Evolutionary conservation across 345 rosid species (phyloP).

Genomic region (Conringia planisiliqua): DNA sequence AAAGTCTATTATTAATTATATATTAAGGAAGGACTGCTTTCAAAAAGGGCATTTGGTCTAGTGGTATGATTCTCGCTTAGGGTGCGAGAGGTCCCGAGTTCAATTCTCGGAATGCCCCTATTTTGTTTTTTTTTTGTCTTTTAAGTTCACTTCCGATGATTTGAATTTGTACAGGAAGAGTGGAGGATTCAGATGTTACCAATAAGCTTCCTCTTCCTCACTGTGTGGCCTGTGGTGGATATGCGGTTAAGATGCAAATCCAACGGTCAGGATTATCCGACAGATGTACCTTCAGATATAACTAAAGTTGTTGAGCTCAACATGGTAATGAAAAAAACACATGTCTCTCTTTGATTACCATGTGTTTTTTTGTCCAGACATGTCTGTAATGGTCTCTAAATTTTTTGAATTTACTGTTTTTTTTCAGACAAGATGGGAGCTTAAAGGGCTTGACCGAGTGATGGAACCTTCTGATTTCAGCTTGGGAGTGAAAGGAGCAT

Average conservation of each 20-base stretch:
- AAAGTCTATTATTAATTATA: neutral
- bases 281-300: conserved; percentile 51
- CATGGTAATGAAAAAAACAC: too few relatives aligned
- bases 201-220: conserved; percentile 58
- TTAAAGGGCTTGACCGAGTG: conserved; percentile 59
- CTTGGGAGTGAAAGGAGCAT: conserved; percentile 61
- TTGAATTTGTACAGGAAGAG: conserved; percentile 48
- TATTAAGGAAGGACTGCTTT: rapidly evolving
- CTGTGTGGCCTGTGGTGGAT: conserved; percentile 79
- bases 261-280: conserved; percentile 67
- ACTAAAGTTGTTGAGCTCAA: conserved; percentile 71
- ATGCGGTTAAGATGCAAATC: conserved; percentile 71
- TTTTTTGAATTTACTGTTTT: too few relatives aligned
- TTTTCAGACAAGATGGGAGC: conserved; percentile 77
- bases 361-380: too few relatives aligned
- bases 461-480: conserved; percentile 62
- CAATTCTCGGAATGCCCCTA: conserved; percentile 63
- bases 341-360: too few relatives aligned
- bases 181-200: conserved; percentile 96
- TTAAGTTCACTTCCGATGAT: neutral
- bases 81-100: conserved; percentile 84
- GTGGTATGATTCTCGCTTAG: conserved; percentile 90
- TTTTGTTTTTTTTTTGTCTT: neutral
- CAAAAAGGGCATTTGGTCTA: conserved; percentile 60
- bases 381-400: too few relatives aligned